Base-by-base conservation (phyloP, 2,329 filamentous ascomycete species). In the Cercospora zeae-maydis region DNA sequence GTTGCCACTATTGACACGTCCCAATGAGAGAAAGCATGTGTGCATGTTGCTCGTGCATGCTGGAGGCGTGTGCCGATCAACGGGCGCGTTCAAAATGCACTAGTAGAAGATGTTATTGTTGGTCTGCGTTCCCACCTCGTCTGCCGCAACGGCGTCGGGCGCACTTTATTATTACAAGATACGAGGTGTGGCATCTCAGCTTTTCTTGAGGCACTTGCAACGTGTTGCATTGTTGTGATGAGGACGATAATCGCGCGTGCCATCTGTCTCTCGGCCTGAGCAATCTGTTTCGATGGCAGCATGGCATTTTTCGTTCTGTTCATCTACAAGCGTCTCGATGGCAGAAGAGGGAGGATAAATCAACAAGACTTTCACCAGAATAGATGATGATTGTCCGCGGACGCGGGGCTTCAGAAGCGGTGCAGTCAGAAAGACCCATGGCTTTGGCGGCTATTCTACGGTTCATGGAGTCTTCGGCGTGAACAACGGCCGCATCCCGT, bases 401-500 rank as follows among this genome's bases (percentile, higher is more conserved):
- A 52, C 24, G n/a, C 47, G 21, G 47, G 24, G 30, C 11, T n/a
- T 14, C 24, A 13, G 24, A 52, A 31, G 47, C 47, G 24, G 30
- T 52, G 47, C 24, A 19, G 47, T 31, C 47, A 33, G 24, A n/a
- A 52, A 21, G 24, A n/a, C 47, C 21, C 47, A 30, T 52, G 47
- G 24, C 11, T 52, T n/a, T 52, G 30, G 47, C 47, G 47, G 47
- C 14, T 52, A 52, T 52, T 30, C 19, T 24, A 33, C 47, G 47
- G 47, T 52, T 30, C 30, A 33, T 24, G 24, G 37, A 21, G 34
- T 55, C 52, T 14, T 36, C 52, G 34, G 52, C 52, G 24, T 45
- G 16, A 33, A 13, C 34, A 60, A 54, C 58, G 39, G 24, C 58
- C 47, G 58, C 58, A 36, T 60, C 58, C 58, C 34, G 30, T 16